Evolutionary conservation across 768 basidiomycete genomes (phyloP).

Genomic region (Clitopilus passeckerianus): DNA sequence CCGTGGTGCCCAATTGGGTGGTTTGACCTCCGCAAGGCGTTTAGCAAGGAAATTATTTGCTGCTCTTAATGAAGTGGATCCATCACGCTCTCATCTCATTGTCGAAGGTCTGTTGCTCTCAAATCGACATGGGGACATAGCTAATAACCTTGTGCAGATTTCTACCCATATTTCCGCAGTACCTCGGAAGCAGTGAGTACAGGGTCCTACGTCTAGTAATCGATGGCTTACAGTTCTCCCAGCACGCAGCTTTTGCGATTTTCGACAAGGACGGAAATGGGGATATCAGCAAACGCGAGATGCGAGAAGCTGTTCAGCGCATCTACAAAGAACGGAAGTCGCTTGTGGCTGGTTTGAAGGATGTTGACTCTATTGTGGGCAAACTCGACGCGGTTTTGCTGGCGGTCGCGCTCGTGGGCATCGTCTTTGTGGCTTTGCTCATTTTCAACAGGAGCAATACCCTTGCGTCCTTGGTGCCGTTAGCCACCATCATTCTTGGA

Average conservation of each 20-base stretch:
- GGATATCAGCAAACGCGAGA: conserved; percentile 71
- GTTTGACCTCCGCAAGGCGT: conserved; percentile 58
- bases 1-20: conserved; percentile 46
- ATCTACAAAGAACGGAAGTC: conserved; percentile 78
- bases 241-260: conserved; percentile 64
- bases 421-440: conserved; percentile 67
- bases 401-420: conserved; percentile 46
- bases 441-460: conserved; percentile 70
- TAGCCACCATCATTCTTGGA: conserved; percentile 76
- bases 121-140: too few species aligned
- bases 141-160: conserved; percentile 41
- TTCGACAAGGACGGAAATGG: conserved; percentile 86
- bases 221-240: conserved; percentile 6
- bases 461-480: conserved; percentile 67
- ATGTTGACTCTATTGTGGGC: conserved; percentile 66
- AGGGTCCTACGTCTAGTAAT: neutral
- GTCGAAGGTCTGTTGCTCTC: conserved; percentile 49
- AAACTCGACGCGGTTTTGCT: conserved; percentile 77
- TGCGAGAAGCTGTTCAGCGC: conserved; percentile 77
- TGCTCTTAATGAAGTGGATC: conserved; percentile 52
- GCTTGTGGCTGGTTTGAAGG: conserved; percentile 68
- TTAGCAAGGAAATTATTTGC: conserved; percentile 68
- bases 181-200: conserved; percentile 63
- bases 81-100: conserved; percentile 54
- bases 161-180: conserved; percentile 70